Base-by-base conservation (phyloP, 805 yeast genomes). In the Wickerhamomyces xylosicus region DNA sequence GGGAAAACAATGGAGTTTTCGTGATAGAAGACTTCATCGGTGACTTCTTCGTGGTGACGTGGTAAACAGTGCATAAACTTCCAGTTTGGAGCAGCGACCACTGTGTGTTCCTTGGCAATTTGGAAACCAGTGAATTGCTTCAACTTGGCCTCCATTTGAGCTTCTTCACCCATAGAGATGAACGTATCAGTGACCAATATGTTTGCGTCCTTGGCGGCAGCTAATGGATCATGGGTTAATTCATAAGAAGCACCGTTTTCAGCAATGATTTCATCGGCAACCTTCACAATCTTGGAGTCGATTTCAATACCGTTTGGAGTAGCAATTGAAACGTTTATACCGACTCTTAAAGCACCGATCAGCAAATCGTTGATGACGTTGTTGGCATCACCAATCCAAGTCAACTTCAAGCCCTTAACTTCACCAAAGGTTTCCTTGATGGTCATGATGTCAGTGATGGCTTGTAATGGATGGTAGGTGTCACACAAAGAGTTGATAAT, bases 21-120 rank as follows among this genome's bases (percentile, higher is more conserved):
- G 39, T 87, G 67, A 64, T 90, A 90, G 57, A 92, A 92, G 2
- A 92, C 92, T 34, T 83, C 95, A 59, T 92, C 98, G 31, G 77
- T 72, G 29, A 92, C 98, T 62, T 92, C 98, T 59, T 89, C 96
- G 20, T 76, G 72, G 52, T 92, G 95, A 63, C 98, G 80, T 47
- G 98, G 98, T 49, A 92, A 69, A 62, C 98, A 92, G 60, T 92
- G 98, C 97, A 92, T 89, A 63, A 92, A 92, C 58, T 77, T 85
- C 84, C 90, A 90, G 41, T 70, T 69, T 34, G 83, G 81, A 34
- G 72, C 73, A 5, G 85, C 84, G 13, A 64, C 54, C 11, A 53
- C 40, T 19, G 83, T 73, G 65, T 89, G 66, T 25, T 77, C 78
- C 15, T 66, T 58, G 31, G 86, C 78, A 42, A 92, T 80, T 64